Conservation (phyloP, 495 filamentous ascomycete genomes). For the Pyrenula massariospora region DNA sequence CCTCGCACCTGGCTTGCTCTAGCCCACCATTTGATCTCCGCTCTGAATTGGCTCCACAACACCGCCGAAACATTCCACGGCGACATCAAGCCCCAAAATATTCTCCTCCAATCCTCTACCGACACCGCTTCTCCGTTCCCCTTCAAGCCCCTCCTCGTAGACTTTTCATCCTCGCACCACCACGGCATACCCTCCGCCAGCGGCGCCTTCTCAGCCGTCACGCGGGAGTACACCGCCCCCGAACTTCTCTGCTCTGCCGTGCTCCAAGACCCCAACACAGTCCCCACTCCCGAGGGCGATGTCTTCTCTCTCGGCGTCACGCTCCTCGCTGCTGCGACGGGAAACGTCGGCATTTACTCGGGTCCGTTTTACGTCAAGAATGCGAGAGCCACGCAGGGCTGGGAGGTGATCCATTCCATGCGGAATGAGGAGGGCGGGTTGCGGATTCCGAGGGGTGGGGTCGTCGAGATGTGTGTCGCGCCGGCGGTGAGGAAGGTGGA, state of each 20-base stretch:
- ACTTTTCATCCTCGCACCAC: constrained; percentile 47
- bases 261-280: constrained; percentile 14
- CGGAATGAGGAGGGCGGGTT: constrained; percentile 24
- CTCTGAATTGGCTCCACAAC: constrained; percentile 40
- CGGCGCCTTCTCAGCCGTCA: constrained; percentile 33
- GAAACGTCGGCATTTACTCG: constrained; percentile 38
- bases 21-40: constrained; percentile 34
- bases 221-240: constrained; percentile 47
- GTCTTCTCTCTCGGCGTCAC: constrained; percentile 46
- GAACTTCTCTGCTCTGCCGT: constrained; percentile 33
- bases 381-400: constrained; percentile 35
- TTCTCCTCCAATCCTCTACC: constrained; percentile 22
- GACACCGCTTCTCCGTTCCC: constrained; percentile 14
- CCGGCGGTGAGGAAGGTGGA: constrained; percentile 27
- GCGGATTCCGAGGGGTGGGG: constrained; percentile 28
- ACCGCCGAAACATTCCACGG: constrained; percentile 35
- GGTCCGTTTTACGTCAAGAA: constrained; percentile 29
- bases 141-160: constrained; percentile 37
- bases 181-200: constrained; percentile 10
- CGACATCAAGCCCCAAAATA: constrained; percentile 45
- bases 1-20: constrained; percentile 25
- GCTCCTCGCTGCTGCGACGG: constrained; percentile 41
- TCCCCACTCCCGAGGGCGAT: constrained; percentile 29
- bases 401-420: constrained; percentile 33
- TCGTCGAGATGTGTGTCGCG: constrained; percentile 29